Evolutionary conservation across 768 basidiomycete genomes (phyloP).

Genomic region (Cantharellus anzutake): DNA sequence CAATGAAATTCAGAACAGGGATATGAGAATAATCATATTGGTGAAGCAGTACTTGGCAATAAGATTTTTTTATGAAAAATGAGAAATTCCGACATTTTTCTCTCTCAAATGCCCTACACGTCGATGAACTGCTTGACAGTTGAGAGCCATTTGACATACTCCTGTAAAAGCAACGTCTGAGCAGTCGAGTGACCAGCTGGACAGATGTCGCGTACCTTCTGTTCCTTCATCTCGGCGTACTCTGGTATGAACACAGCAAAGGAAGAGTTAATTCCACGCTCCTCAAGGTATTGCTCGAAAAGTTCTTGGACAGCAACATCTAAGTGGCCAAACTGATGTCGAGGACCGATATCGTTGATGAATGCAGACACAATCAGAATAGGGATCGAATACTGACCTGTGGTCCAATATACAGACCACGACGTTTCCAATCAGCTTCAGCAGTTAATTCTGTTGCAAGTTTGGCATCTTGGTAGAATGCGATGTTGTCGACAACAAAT

Average conservation of each 20-base stretch:
- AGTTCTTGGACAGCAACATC: constrained; percentile 77
- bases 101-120: background rate
- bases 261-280: constrained; percentile 71
- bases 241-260: constrained; percentile 79
- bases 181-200: background rate
- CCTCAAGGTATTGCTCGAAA: constrained; percentile 75
- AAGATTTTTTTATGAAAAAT: too few relatives aligned
- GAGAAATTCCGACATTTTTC: too few relatives aligned
- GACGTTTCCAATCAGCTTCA: constrained; percentile 86
- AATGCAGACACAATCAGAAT: background rate
- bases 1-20: too few relatives aligned
- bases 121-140: background rate
- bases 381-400: constrained; percentile 25
- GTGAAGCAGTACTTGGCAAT: too few relatives aligned
- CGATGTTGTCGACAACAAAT: constrained; percentile 78
- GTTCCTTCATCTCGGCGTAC: constrained; percentile 80
- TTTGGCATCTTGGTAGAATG: constrained; percentile 58
- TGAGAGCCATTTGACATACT: background rate
- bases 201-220: constrained; percentile 36
- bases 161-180: background rate
- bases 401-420: constrained; percentile 84
- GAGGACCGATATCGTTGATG: background rate
- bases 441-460: constrained; percentile 60
- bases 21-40: too few relatives aligned
- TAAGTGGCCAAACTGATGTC: constrained; percentile 62